Evolutionary conservation across 257 asterid genomes (phyloP), one percentile per base, ranked within the genome.

Genomic region (Nicotiana paniculata): DNA sequence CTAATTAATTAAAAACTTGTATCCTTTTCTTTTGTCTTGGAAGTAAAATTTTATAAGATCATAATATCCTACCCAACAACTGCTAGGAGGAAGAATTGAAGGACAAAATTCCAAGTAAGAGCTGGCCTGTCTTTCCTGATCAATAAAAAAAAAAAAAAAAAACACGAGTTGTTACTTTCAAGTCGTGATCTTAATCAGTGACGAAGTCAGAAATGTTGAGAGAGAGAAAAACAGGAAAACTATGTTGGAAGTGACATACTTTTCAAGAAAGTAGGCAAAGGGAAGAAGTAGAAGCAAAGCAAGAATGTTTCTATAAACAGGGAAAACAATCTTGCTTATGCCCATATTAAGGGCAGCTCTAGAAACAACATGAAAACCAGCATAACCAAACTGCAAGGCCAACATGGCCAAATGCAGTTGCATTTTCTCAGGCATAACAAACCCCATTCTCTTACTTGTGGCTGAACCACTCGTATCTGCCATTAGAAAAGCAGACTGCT

Each of bases 271-370:
- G 62, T 95, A 97, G 84, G 99, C 98, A 54, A 97, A 95, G 76
- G 99, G 99, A 84, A 93, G 64, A 84, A 97, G 98, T 4, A 97
- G 96, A 24, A 97, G 78, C 81, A 97, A 88, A 46, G 99, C 99
- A n/a, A 95, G 91, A 46, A 95, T 90, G 93, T 97, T 97, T 67
- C 99, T 85, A 75, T 97, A 97, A 79, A 97, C 97, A 0, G 98
- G 94, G 90, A 93, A 97, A 4, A 97, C 99, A 26, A 97, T 90
- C 88, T 97, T 97, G 96, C 99, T 97, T 9, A 97, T 97, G 58
- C 99, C 99, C 98, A 95, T 97, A 83, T 97, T 97, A 76, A 97
- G 99, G 72, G 99, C 99, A 30, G 91, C 90, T 43, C 98, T 82
- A 3, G 99, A 97, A 30, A 97, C 98, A 12, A 97, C 97, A 79